Conservation (phyloP, 306 rosid genomes). For the Quillaja saponaria region DNA sequence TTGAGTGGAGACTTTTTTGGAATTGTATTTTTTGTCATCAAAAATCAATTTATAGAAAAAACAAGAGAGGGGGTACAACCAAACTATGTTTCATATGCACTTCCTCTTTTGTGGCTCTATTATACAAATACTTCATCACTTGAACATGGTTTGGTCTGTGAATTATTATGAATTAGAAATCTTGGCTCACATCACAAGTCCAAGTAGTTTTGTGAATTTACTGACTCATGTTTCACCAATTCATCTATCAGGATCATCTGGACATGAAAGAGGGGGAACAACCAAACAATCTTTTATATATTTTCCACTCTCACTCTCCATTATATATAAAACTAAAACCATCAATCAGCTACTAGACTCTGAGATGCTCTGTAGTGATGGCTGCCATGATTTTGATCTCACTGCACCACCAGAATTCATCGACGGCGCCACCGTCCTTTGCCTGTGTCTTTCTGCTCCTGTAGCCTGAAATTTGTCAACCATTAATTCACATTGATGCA, state of each 20-base stretch:
- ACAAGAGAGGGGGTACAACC: too few species aligned
- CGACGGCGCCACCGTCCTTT: constrained; percentile 47
- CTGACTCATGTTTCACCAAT: constrained; percentile 32
- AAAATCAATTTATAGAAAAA: too few species aligned
- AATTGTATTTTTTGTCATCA: too few species aligned
- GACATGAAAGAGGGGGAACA: constrained; percentile 30
- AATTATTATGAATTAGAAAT: constrained; percentile 44
- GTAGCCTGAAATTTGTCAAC: constrained; percentile 50
- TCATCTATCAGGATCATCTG: constrained; percentile 30
- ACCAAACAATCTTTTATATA: constrained; percentile 21
- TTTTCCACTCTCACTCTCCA: constrained; percentile 20
- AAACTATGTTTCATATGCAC: too few species aligned
- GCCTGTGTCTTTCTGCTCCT: constrained; percentile 59
- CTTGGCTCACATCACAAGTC: constrained; percentile 35
- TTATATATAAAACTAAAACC: constrained; percentile 4
- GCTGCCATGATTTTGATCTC: constrained; percentile 84
- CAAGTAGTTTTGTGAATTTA: constrained; percentile 32
- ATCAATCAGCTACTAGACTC: constrained; percentile 56
- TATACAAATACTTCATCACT: constrained; percentile 48
- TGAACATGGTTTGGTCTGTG: constrained; percentile 39
- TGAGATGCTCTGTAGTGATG: constrained; percentile 86
- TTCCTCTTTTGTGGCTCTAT: constrained; percentile 39
- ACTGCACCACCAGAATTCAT: constrained; percentile 43
- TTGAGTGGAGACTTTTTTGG: too few species aligned
- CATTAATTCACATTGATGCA: not conserved